A percentile compares a stretch with the other conserved stretches of the same genome.
phyloP scores from a whole-genome alignment of 208 protist genomes.

The Porcisia deanei region DNA sequence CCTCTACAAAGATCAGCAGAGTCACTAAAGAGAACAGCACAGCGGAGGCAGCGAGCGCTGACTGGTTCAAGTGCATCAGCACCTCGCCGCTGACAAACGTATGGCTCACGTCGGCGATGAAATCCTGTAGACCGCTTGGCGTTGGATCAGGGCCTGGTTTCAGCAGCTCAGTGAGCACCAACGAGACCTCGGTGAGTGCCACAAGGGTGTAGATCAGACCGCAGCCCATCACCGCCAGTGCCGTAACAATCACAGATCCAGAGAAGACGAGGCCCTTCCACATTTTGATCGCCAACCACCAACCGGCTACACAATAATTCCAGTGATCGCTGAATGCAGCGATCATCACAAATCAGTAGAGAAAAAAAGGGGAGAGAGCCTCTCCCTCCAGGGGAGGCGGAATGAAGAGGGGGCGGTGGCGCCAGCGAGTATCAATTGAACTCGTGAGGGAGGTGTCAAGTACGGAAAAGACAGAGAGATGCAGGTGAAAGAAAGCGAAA shows the following conservation, averaged over 20 bases:
- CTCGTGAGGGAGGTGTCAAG: too few species aligned
- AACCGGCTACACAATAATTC: not conserved
- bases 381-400: too few species aligned
- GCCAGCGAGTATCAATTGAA: too few species aligned
- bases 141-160: not conserved
- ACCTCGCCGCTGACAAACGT: constrained; percentile 5
- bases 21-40: constrained; percentile 38
- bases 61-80: constrained; percentile 23
- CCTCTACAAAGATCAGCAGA: constrained; percentile 55
- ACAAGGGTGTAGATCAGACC: constrained; percentile 13
- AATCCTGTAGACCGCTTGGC: not conserved
- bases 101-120: constrained; percentile 2
- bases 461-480: too few species aligned
- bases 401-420: too few species aligned
- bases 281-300: not conserved
- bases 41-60: constrained; percentile 25
- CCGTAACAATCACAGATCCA: constrained; percentile 14
- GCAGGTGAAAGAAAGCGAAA: too few species aligned
- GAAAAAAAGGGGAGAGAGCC: not conserved
- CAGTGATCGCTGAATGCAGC: too few species aligned
- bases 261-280: constrained; percentile 7
- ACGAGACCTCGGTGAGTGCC: constrained; percentile 11
- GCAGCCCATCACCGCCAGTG: constrained; percentile 8
- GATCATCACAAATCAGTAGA: not conserved
- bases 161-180: not conserved